Evolutionary conservation across 1,139 yeast species (phyloP).

Genomic region (Yamadazyma triangularis): DNA sequence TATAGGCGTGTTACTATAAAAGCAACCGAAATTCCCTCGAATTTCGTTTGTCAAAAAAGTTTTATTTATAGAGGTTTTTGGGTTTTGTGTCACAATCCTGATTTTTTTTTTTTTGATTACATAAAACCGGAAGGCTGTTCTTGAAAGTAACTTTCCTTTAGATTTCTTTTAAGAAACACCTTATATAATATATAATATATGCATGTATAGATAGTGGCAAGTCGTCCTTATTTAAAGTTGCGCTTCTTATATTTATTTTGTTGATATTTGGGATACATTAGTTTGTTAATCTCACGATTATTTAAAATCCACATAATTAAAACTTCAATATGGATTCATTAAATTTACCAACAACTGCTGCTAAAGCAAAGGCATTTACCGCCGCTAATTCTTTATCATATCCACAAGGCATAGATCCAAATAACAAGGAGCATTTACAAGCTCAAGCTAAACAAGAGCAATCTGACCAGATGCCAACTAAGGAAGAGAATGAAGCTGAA

Average conservation of each 20-base stretch:
- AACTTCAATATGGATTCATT: constrained; percentile 56
- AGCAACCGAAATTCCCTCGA: constrained; percentile 15
- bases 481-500: constrained; percentile 32
- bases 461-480: constrained; percentile 20
- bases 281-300: constrained; percentile 31
- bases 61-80: constrained; percentile 1
- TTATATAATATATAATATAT: too few relatives aligned
- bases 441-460: constrained; percentile 1
- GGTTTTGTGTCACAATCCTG: not conserved
- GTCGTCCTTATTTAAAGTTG: not conserved
- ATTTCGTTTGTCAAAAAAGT: constrained; percentile 4
- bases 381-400: constrained; percentile 63
- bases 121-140: too few relatives aligned
- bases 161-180: too few relatives aligned
- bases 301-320: not conserved
- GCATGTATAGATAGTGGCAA: not conserved
- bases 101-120: not conserved
- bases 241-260: constrained; percentile 3
- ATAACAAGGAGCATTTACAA: too few relatives aligned
- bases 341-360: constrained; percentile 76
- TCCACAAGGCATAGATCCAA: constrained; percentile 42
- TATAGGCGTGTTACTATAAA: constrained; percentile 20
- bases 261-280: constrained; percentile 36
- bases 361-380: constrained; percentile 71
- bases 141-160: too few relatives aligned